Evolutionary conservation across 2,329 filamentous ascomycete genomes (phyloP), one percentile per base, ranked within the genome.

Genomic region (Pyrenophora graminea): DNA sequence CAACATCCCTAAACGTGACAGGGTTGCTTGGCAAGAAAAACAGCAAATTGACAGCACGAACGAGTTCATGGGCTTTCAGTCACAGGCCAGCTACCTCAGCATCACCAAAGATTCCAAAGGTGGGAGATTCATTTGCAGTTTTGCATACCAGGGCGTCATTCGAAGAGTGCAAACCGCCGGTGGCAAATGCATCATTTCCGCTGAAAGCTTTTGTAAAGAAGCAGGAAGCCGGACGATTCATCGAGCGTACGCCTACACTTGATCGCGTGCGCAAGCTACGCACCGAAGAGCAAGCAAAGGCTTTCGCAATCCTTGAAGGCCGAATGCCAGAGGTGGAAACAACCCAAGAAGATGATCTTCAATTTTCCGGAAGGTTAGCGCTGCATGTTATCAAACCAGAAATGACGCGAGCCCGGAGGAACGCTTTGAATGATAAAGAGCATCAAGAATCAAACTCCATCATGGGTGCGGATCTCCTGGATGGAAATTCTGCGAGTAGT

Each of bases 251-350:
- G n/a, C 31, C 45, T 5, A 50, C 32, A 1, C 39, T 55, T 8
- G 37, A 53, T 10, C 48, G 37, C 1, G 36, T 48, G 3, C 34
- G 19, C 18, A 25, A 18, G 1, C 7, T 48, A 4, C 52, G 52
- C 9, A 39, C 38, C 1, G 23, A 51, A 9, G 42, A 48, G 13
- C 52, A 58, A 27, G 43, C 48, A 5, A 32, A 30, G n/a, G 19
- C 39, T 4, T 21, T 55, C 1, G 32, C 25, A 6, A 5, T 19
- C 15, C 38, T 46, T 5, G 30, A 52, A 9, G 44, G 37, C 3
- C 4, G 34, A 3, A 13, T 13, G 0, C 4, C 3, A 9, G 45
- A 7, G 23, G 6, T 8, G 6, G 6, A 25, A 25, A 9, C 2
- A 25, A 2, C 2, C 23, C 4, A 9, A 3, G 23, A 25, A 9